Percentiles rank a stretch among this genome's conserved stretches.
These are phyloP conservation scores for Bretziella fagacearum DNA, from an alignment of 2,329 filamentous ascomycete species.

Conservation along the genomic window DNA sequence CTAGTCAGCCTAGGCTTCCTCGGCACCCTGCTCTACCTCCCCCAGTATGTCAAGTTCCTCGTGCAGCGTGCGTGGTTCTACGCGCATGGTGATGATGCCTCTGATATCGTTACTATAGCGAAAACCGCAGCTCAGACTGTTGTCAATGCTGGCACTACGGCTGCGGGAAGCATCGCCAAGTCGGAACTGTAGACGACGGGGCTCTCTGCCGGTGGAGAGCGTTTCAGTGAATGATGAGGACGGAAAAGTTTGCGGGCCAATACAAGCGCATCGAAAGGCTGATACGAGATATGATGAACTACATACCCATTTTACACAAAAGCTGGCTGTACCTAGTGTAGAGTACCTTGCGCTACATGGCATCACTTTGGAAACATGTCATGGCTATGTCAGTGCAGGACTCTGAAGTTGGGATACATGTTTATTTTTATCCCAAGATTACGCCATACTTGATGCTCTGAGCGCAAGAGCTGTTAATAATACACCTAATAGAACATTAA, in stretches of 20 bases:
- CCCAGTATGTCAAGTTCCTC: slow-evolving; percentile 73
- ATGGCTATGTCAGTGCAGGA: not conserved
- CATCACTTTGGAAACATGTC: too few species aligned
- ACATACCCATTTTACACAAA: not conserved
- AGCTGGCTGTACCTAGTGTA: not conserved
- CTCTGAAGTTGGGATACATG: too few species aligned
- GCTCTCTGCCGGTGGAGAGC: not conserved
- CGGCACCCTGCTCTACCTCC: slow-evolving; percentile 80
- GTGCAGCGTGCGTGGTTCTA: slow-evolving; percentile 85
- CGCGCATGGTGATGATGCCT: slow-evolving; percentile 60
- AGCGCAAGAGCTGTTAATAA: slow-evolving; percentile 6
- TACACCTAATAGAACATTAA: slow-evolving; percentile 3
- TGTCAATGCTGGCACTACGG: slow-evolving; percentile 21
- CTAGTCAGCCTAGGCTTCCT: slow-evolving; percentile 73
- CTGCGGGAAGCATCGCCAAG: slow-evolving; percentile 17
- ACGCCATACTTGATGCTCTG: not conserved
- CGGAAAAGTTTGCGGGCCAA: too few species aligned
- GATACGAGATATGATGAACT: slow-evolving; percentile 1
- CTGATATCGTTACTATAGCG: slow-evolving; percentile 30
- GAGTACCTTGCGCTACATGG: too few species aligned
- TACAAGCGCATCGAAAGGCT: not conserved
- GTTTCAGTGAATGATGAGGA: not conserved
- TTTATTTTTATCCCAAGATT: not conserved
- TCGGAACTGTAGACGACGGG: slow-evolving; percentile 21
- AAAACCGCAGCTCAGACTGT: slow-evolving; percentile 22